Evolutionary conservation across 2,329 filamentous ascomycete genomes (phyloP).

Genomic region (Penicillium decumbens): DNA sequence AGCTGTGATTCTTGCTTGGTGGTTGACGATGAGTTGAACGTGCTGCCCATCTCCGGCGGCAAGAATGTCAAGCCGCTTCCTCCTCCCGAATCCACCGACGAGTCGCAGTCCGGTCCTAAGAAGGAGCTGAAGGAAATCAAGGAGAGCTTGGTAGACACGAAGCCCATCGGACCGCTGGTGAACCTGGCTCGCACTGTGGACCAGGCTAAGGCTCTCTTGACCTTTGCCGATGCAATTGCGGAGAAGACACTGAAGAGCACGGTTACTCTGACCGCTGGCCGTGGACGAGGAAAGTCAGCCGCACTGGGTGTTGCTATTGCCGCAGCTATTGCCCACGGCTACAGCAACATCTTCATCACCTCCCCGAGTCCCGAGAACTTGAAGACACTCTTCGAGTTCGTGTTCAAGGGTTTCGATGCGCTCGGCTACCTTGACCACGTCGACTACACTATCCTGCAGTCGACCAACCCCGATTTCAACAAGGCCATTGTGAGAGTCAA

Average conservation of each 20-base stretch:
- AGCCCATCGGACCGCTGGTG: constrained; percentile 79
- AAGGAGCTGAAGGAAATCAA: constrained; percentile 81
- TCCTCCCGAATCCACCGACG: constrained; percentile 66
- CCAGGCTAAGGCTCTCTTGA: constrained; percentile 93
- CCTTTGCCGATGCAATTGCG: constrained; percentile 91
- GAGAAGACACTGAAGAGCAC: constrained; percentile 95
- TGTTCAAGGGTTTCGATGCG: constrained; percentile 97
- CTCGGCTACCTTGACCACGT: constrained; percentile 90
- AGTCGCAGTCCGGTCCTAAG: constrained; percentile 64
- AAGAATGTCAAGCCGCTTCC: constrained; percentile 82
- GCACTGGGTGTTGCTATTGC: constrained; percentile 92
- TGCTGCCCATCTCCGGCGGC: constrained; percentile 91
- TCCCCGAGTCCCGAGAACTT: constrained; percentile 96
- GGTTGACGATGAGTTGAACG: constrained; percentile 95
- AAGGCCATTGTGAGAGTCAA: constrained; percentile 98
- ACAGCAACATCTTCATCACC: constrained; percentile 99
- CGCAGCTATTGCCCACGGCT: constrained; percentile 89
- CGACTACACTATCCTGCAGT: constrained; percentile 97
- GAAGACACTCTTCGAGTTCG: constrained; percentile 96
- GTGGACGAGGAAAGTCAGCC: constrained; percentile 95
- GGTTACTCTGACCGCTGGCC: constrained; percentile 84
- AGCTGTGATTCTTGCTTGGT: constrained; percentile 92
- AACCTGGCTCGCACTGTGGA: constrained; percentile 85
- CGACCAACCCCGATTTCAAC: constrained; percentile 97
- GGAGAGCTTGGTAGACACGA: constrained; percentile 76